Conservation (phyloP, 371 early-diverging fungal genomes). For the Sporodiniella umbellata region DNA sequence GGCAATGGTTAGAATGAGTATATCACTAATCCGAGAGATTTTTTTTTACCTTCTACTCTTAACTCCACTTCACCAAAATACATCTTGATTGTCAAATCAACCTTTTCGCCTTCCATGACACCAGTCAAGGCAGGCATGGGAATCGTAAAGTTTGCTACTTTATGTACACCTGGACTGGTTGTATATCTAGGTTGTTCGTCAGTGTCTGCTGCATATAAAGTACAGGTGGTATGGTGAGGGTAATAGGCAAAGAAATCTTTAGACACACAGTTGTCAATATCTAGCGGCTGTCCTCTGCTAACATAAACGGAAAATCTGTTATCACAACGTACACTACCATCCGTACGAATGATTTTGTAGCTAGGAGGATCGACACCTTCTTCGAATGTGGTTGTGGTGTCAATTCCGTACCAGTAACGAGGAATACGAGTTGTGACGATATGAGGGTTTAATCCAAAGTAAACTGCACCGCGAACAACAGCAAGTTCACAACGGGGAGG, state of each 20-base stretch:
- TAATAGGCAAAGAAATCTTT: constrained; percentile 49
- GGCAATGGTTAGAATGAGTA: background rate
- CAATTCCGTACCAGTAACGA: constrained; percentile 63
- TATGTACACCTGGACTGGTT: constrained; percentile 47
- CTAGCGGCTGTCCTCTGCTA: constrained; percentile 37
- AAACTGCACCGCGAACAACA: constrained; percentile 54
- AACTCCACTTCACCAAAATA: constrained; percentile 51
- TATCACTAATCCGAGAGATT: background rate
- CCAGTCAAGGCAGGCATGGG: constrained; percentile 52
- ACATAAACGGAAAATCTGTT: constrained; percentile 51
- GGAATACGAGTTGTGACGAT: constrained; percentile 59
- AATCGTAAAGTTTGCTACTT: constrained; percentile 52
- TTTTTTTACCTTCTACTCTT: constrained; percentile 38
- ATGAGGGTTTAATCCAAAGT: constrained; percentile 55
- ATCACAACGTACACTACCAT: constrained; percentile 50
- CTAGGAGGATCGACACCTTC: constrained; percentile 54
- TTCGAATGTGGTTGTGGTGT: constrained; percentile 55
- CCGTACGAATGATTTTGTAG: constrained; percentile 46
- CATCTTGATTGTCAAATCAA: constrained; percentile 37
- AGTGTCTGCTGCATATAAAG: constrained; percentile 47
- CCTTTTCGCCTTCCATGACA: constrained; percentile 51
- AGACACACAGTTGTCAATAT: constrained; percentile 29
- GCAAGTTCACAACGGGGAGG: constrained; percentile 55
- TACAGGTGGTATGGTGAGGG: constrained; percentile 50
- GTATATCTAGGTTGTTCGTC: constrained; percentile 49